These are phyloP conservation scores for Cetradonia linearis DNA, from an alignment of 495 filamentous ascomycete species.

Conservation along the genomic window DNA sequence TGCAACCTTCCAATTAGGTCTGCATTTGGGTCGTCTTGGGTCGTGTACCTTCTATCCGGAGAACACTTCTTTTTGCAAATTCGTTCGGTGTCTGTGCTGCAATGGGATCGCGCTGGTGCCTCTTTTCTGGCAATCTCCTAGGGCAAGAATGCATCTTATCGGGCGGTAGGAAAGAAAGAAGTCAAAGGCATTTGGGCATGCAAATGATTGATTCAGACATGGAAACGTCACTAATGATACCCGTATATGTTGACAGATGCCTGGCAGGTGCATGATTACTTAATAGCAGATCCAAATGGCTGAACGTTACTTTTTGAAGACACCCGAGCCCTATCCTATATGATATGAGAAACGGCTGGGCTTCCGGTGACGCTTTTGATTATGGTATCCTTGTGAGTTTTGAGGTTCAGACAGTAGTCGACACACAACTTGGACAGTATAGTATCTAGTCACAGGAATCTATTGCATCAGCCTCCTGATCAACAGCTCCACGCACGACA, in stretches of 20 bases:
- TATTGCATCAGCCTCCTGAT: no score
- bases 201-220: background rate
- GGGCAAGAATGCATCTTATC: no score
- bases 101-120: background rate
- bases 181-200: background rate
- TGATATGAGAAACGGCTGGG: background rate
- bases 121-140: no score
- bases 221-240: background rate
- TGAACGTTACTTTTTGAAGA: background rate
- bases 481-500: no score
- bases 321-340: background rate
- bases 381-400: no score
- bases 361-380: background rate
- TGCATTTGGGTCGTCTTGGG: background rate
- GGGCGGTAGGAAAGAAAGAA: no score
- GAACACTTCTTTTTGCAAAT: background rate
- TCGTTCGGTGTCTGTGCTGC: background rate
- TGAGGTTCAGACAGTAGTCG: no score
- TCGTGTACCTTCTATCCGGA: background rate
- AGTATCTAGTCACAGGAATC: no score
- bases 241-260: background rate
- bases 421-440: no score
- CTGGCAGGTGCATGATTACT: background rate
- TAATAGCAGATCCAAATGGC: background rate
- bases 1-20: background rate